Conservation (phyloP, 2,329 filamentous ascomycete species). For the Leptographium flavum region DNA sequence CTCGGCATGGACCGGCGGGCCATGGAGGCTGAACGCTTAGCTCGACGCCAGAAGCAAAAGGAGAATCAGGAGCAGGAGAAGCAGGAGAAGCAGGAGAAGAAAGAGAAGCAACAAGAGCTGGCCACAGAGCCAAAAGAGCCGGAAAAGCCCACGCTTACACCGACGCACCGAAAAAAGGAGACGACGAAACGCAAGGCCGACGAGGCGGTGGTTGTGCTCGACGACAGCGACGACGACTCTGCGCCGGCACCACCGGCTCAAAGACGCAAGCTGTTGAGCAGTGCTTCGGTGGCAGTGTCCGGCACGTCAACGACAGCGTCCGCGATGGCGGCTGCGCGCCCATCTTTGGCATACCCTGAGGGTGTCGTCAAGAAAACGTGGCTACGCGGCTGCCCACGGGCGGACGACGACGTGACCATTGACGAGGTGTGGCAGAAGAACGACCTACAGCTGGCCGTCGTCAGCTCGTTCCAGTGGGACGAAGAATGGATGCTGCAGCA, state of each 20-base stretch:
- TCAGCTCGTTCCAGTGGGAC: conserved; percentile 84
- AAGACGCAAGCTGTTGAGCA: neutral
- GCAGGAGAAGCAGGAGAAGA: neutral
- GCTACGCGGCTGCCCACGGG: conserved; percentile 46
- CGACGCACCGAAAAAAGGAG: neutral
- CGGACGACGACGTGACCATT: conserved; percentile 64
- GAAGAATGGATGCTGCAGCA: conserved; percentile 66
- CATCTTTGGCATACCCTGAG: conserved; percentile 26
- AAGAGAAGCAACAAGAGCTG: neutral
- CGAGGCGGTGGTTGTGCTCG: conserved; percentile 18
- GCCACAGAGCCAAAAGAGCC: too few species aligned
- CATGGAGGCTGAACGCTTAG: conserved; percentile 76
- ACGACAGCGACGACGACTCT: conserved; percentile 3
- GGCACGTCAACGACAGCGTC: neutral
- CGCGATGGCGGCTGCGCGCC: neutral
- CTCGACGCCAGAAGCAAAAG: conserved; percentile 45
- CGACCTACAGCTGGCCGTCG: conserved; percentile 58
- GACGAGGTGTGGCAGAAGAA: conserved; percentile 71
- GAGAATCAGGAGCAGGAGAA: neutral
- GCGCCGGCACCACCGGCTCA: neutral
- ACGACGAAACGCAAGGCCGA: conserved; percentile 30
- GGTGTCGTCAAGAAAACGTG: conserved; percentile 76
- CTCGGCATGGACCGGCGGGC: conserved; percentile 56
- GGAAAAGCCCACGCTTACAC: neutral
- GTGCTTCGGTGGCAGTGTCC: neutral